Evolutionary conservation across 2,329 filamentous ascomycete species (phyloP).

Genomic region (Dryadomyces quercivorus): DNA sequence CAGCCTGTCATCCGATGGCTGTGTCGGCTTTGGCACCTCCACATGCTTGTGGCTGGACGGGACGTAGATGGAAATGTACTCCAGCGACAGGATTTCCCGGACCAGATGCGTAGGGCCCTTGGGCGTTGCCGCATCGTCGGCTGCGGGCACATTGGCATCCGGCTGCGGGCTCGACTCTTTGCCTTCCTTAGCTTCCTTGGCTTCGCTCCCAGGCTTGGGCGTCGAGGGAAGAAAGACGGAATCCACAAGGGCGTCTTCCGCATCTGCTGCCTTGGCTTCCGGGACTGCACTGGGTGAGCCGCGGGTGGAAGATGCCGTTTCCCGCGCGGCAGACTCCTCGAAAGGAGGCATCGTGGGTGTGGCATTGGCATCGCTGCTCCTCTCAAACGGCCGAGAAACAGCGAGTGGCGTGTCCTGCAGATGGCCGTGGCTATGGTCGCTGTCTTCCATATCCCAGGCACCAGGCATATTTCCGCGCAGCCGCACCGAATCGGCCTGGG

Average conservation of each 20-base stretch:
- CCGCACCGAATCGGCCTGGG: conserved; percentile 26
- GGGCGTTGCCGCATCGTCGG: conserved; percentile 35
- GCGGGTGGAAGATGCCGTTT: not conserved
- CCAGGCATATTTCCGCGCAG: conserved; percentile 33
- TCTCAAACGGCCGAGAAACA: too few relatives aligned
- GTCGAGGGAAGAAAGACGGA: not conserved
- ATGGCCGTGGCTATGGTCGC: conserved; percentile 6
- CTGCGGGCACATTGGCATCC: not conserved
- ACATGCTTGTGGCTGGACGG: conserved; percentile 36
- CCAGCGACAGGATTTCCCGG: conserved; percentile 40
- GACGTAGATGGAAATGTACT: conserved; percentile 40
- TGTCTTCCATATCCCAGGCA: conserved; percentile 31
- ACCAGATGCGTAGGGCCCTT: conserved; percentile 40
- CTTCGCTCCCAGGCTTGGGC: not conserved
- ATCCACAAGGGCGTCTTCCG: not conserved
- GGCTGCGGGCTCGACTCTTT: not conserved
- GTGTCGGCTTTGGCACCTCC: conserved; percentile 17
- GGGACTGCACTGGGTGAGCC: not conserved
- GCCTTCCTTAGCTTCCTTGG: too few relatives aligned
- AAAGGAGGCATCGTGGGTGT: not conserved
- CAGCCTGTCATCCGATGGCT: conserved; percentile 13
- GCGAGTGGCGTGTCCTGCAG: conserved; percentile 6
- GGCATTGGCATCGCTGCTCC: not conserved
- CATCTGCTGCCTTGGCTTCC: too few relatives aligned
- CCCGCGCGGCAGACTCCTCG: too few relatives aligned